Base-by-base conservation (phyloP, 306 rosid genomes). In the Ormosia semicastrata region DNA sequence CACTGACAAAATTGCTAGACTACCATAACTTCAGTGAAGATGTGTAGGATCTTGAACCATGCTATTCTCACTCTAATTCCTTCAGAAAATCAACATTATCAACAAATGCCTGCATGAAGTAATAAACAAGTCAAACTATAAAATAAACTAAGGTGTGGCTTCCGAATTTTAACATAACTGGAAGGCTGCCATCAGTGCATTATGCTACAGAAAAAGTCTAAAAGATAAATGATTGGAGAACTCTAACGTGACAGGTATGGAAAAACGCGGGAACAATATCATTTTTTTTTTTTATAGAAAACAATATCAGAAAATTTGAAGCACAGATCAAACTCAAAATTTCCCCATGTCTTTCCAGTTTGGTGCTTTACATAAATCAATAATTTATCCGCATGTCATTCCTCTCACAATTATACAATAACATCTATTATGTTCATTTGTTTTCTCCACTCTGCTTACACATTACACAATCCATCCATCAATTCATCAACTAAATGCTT, bases 81-180 rank as follows among this genome's bases (percentile, higher is more conserved):
- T 86, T 92, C 79, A 87, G 84, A 83, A 92, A 89, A 87, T 90
- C 94, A 54, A 80, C 76, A 66, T 92, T 87, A 77, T 89, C 97
- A 84, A 89, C 94, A 76, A 90, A 89, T 29, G 66, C 91, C 94
- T 89, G 90, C 85, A 73, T 40, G 79, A 80, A 57, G 59, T 39
- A n/a, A 63, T 18, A 47, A 41, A 71, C 14, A 33, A 71, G 34
- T 24, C 75, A 73, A 80, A 13, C 15, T 8, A 43, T 15, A 34
- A 76, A 41, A 56, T 50, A 74, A 47, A 75, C 30, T 15, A n/a
- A 71, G 34, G 77, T 2, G 50, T 9, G 54, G 33, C 40, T 34
- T 53, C 53, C n/a, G 43, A 49, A 72, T 29, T 60, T 65, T 68
- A 52, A 49, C 70, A 43, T 64, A 29, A 17, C 58, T 24, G 41